phyloP scores from a whole-genome alignment of 164 flowering plant genomes.

The Umbilicus rupestris region DNA sequence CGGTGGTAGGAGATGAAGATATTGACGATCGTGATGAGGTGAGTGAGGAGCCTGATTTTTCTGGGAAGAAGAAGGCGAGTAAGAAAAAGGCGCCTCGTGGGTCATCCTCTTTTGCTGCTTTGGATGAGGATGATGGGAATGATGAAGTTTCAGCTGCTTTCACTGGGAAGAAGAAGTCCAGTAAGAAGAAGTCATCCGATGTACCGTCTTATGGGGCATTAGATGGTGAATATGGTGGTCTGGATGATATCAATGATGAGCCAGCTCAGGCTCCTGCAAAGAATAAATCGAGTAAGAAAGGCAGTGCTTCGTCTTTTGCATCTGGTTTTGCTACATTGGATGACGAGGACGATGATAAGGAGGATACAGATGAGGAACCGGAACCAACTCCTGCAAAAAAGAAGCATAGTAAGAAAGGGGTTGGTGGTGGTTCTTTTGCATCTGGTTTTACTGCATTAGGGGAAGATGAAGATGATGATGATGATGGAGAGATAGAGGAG shows the following conservation, averaged over 20 bases:
- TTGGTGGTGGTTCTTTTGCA: background rate
- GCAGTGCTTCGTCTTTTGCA: background rate
- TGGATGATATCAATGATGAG: background rate
- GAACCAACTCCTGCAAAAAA: background rate
- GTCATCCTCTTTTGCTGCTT: background rate
- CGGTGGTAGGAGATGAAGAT: background rate
- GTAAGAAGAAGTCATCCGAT: background rate
- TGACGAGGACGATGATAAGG: too few species aligned
- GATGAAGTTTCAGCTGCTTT: background rate
- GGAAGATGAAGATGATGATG: background rate
- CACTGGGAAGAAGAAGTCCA: background rate
- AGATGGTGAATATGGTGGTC: background rate
- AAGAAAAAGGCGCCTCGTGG: background rate
- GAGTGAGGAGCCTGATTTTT: background rate
- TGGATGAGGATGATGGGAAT: background rate
- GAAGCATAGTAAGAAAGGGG: slow-evolving; percentile 1
- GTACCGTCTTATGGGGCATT: background rate
- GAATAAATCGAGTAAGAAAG: background rate
- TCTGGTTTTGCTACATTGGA: slow-evolving; percentile 2
- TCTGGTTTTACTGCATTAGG: slow-evolving; percentile 6
- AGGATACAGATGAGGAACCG: background rate
- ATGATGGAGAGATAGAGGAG: slow-evolving; percentile 1
- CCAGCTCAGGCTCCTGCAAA: background rate
- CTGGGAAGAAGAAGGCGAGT: slow-evolving; percentile 1
- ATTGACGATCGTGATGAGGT: background rate